These are phyloP conservation scores for Plasmodium sp. DNA, from an alignment of 169 alveolate species.

Conservation along the genomic window DNA sequence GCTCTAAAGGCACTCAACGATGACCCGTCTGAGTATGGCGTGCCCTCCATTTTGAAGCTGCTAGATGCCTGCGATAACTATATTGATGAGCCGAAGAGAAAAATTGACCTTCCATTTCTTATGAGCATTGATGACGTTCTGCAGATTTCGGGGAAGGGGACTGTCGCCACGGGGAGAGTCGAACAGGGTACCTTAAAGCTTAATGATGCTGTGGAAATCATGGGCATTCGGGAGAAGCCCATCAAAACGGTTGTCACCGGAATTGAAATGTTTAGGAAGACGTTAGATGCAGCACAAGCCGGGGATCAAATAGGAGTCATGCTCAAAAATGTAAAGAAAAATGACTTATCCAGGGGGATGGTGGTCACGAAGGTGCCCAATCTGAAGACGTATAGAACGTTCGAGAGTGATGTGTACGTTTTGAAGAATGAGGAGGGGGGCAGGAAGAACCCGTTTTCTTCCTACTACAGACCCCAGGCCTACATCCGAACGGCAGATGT, in stretches of 20 bases:
- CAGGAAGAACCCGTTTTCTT: constrained; percentile 94
- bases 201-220: constrained; percentile 93
- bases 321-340: constrained; percentile 91
- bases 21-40: constrained; percentile 81
- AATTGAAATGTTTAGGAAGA: constrained; percentile 94
- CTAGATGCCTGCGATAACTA: constrained; percentile 91
- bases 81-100: constrained; percentile 89
- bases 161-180: constrained; percentile 95
- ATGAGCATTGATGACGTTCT: constrained; percentile 91
- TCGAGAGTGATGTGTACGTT: constrained; percentile 93
- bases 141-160: constrained; percentile 94
- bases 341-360: constrained; percentile 92
- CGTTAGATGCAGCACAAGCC: constrained; percentile 93
- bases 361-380: constrained; percentile 91
- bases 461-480: constrained; percentile 96
- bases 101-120: constrained; percentile 90
- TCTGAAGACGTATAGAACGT: constrained; percentile 87
- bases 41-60: constrained; percentile 85
- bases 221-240: constrained; percentile 90
- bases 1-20: constrained; percentile 92
- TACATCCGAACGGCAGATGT: constrained; percentile 96
- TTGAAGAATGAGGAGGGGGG: constrained; percentile 97
- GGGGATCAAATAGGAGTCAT: constrained; percentile 97
- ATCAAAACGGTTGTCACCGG: constrained; percentile 87
- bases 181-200: constrained; percentile 94